A percentile compares a stretch with the other conserved stretches of the same genome.
phyloP scores from a whole-genome alignment of 306 rosid species.

The Vigna reflexopilosa region DNA sequence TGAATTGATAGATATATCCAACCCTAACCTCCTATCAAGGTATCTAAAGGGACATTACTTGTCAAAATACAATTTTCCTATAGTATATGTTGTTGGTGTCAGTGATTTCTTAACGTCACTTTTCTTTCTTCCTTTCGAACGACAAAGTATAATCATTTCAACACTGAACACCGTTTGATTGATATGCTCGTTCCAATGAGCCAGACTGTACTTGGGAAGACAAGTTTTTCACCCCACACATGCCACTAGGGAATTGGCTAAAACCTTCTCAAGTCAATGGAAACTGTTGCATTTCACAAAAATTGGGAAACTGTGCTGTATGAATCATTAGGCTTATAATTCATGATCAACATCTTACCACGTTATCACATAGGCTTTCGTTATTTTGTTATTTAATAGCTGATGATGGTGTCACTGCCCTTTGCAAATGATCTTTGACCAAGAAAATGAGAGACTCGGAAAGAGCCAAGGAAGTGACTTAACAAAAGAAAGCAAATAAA shows the following conservation, averaged over 20 bases:
- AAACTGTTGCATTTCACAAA: constrained; percentile 20
- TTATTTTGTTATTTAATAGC: constrained; percentile 13
- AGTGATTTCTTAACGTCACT: no score
- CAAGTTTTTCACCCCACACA: background rate
- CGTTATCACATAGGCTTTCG: constrained; percentile 39
- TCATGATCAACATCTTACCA: constrained; percentile 40
- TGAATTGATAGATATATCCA: no score
- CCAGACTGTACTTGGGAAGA: background rate
- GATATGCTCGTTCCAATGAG: background rate
- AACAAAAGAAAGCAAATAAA: constrained; percentile 7
- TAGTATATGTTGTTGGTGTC: no score
- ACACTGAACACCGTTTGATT: background rate
- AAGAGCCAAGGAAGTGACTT: background rate
- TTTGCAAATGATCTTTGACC: constrained; percentile 33
- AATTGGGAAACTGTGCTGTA: constrained; percentile 22
- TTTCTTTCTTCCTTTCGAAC: background rate
- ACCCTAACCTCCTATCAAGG: no score
- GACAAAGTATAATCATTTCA: constrained; percentile 8
- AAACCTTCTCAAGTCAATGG: constrained; percentile 42
- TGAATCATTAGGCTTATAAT: background rate
- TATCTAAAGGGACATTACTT: no score
- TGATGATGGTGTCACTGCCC: background rate
- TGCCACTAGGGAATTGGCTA: constrained; percentile 22
- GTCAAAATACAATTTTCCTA: background rate
- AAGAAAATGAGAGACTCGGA: background rate